Evolutionary conservation across 176 grass and related monocot species (phyloP).

Genomic region (Thalia dealbata): DNA sequence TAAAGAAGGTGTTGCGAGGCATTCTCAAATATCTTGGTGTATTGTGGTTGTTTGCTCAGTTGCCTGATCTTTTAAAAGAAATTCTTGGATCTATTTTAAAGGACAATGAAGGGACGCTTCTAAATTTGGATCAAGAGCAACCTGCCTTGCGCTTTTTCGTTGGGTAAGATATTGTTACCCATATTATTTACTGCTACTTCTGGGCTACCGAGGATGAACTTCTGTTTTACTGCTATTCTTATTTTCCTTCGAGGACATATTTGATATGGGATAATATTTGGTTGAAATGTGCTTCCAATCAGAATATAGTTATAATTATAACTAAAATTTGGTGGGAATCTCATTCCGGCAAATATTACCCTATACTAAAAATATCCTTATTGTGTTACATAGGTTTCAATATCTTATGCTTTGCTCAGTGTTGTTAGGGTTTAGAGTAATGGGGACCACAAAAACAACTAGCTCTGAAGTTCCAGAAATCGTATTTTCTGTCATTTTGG

Average conservation of each 20-base stretch:
- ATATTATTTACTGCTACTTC: neutral
- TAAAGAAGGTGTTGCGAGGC: constrained; percentile 93
- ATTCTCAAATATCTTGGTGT: constrained; percentile 99
- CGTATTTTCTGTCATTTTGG: neutral
- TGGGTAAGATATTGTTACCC: constrained; percentile 41
- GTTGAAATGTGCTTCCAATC: too few species aligned
- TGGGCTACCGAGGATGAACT: neutral
- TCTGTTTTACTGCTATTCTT: neutral
- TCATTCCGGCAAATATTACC: too few species aligned
- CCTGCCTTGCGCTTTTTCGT: constrained; percentile 97
- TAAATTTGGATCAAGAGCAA: constrained; percentile 99
- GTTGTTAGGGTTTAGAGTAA: too few species aligned
- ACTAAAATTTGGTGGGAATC: too few species aligned
- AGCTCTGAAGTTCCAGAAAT: neutral
- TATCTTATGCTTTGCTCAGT: too few species aligned
- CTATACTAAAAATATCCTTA: too few species aligned
- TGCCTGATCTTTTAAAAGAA: constrained; percentile 97
- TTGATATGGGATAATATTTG: too few species aligned
- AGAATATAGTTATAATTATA: too few species aligned
- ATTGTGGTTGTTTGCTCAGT: constrained; percentile 96
- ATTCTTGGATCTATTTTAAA: constrained; percentile 97
- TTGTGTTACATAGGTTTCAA: too few species aligned
- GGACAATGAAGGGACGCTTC: constrained; percentile 93
- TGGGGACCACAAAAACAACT: too few species aligned
- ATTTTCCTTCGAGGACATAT: too few species aligned